These are phyloP conservation scores for Arthrobotrys megalospora DNA, from an alignment of 2,329 filamentous ascomycete species.

Conservation along the genomic window DNA sequence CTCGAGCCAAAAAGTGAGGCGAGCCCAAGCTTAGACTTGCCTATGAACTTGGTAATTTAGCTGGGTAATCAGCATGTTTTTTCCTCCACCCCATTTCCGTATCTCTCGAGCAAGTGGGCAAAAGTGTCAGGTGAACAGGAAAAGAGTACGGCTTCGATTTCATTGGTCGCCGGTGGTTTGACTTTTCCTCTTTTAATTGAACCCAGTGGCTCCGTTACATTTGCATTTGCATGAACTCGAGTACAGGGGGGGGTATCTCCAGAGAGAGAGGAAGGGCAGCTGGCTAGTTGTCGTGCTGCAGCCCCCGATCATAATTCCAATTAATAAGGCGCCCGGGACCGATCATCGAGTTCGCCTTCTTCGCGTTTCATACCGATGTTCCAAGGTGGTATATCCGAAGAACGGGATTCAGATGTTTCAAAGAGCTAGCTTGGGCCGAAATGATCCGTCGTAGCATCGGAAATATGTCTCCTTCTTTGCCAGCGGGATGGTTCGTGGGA, in stretches of 20 bases:
- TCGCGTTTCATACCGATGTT: slow-evolving; percentile 48
- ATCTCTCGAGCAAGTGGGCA: slow-evolving; percentile 38
- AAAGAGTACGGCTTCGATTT: slow-evolving; percentile 49
- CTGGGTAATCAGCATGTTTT: slow-evolving; percentile 60
- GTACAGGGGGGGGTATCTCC: slow-evolving; percentile 44
- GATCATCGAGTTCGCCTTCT: slow-evolving; percentile 57
- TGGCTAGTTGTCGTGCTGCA: slow-evolving; percentile 15
- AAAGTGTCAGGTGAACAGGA: slow-evolving; percentile 59
- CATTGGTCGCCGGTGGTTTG: slow-evolving; percentile 53
- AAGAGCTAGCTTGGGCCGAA: slow-evolving; percentile 1
- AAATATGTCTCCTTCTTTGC: slow-evolving; percentile 19
- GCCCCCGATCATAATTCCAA: slow-evolving; percentile 41
- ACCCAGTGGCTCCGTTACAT: slow-evolving; percentile 60
- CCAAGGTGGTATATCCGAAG: slow-evolving; percentile 43
- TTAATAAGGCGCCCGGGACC: slow-evolving; percentile 42
- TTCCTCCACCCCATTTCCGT: slow-evolving; percentile 50
- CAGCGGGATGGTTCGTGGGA: slow-evolving; percentile 44
- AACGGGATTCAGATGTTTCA: slow-evolving; percentile 27
- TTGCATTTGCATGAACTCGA: slow-evolving; percentile 58
- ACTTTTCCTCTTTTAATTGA: slow-evolving; percentile 55
- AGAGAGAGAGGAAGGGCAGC: slow-evolving; percentile 14
- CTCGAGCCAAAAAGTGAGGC: slow-evolving; percentile 57
- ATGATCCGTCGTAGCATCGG: slow-evolving; percentile 11
- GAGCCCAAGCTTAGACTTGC: slow-evolving; percentile 59
- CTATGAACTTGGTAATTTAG: slow-evolving; percentile 54